Evolutionary conservation across 2,329 filamentous ascomycete genomes (phyloP).

Genomic region (Aspergillus sclerotialis): DNA sequence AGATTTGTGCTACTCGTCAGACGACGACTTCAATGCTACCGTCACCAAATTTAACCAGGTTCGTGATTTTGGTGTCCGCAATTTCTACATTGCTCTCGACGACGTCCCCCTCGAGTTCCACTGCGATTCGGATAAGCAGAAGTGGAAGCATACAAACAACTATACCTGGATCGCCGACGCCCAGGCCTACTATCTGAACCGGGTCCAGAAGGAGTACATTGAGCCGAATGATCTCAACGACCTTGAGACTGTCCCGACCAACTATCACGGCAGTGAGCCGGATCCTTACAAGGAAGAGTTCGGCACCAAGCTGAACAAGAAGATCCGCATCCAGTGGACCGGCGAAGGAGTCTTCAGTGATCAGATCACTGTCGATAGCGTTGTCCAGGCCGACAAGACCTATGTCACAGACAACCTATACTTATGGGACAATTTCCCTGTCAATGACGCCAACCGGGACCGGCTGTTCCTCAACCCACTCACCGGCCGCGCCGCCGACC

Average conservation of each 20-base stretch:
- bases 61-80: conserved; percentile 11
- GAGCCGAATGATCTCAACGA: conserved; percentile 10
- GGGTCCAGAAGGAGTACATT: conserved; percentile 12
- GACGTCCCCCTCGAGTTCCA: conserved; percentile 12
- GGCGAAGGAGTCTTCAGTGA: conserved; percentile 17
- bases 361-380: conserved; percentile 13
- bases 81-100: conserved; percentile 14
- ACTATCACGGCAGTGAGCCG: conserved; percentile 12
- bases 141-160: conserved; percentile 8
- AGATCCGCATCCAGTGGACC: conserved; percentile 18
- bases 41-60: conserved; percentile 13
- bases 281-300: conserved; percentile 14
- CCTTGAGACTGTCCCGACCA: conserved; percentile 14
- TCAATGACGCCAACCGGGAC: conserved; percentile 15
- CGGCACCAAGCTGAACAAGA: conserved; percentile 14
- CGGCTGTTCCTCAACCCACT: conserved; percentile 18
- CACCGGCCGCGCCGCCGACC: conserved; percentile 9
- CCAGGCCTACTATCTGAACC: conserved; percentile 14
- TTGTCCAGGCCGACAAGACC: conserved; percentile 9
- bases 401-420: conserved; percentile 16
- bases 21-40: conserved; percentile 13
- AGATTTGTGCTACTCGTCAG: conserved; percentile 13
- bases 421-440: conserved; percentile 19
- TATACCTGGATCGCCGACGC: conserved; percentile 12
- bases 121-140: conserved; percentile 14